A percentile compares a stretch with the other conserved stretches of the same genome.
Conservation (phyloP, 2,329 filamentous ascomycete genomes). For the Colletotrichum sp. region DNA sequence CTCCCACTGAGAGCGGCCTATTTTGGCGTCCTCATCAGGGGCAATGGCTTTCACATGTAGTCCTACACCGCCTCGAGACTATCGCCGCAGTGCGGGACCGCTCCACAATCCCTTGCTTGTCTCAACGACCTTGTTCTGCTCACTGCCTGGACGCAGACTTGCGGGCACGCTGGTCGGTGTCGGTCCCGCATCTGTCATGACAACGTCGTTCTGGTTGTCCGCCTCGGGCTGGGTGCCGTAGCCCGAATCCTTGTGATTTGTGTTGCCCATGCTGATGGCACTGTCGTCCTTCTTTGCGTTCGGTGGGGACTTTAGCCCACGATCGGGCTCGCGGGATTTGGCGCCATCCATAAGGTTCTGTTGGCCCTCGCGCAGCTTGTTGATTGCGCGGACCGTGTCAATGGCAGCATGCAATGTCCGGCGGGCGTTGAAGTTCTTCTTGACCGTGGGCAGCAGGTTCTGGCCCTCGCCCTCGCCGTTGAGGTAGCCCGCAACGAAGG, state of each 20-base stretch:
- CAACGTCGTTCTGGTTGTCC: slow-evolving; percentile 43
- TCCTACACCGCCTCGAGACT: not conserved
- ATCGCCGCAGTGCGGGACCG: slow-evolving; percentile 11
- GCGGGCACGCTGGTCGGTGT: slow-evolving; percentile 45
- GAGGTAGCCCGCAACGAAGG: slow-evolving; percentile 64
- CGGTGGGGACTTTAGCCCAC: slow-evolving; percentile 35
- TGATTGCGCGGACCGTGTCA: slow-evolving; percentile 73
- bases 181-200: slow-evolving; percentile 50
- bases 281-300: slow-evolving; percentile 47
- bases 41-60: not conserved
- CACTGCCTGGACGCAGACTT: slow-evolving; percentile 58
- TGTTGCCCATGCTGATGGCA: slow-evolving; percentile 42
- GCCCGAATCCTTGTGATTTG: slow-evolving; percentile 48
- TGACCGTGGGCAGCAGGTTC: slow-evolving; percentile 71
- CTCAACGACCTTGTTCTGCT: slow-evolving; percentile 63
- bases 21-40: not conserved
- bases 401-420: slow-evolving; percentile 73
- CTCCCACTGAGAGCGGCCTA: not conserved
- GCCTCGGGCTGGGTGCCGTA: slow-evolving; percentile 47
- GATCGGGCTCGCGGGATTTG: slow-evolving; percentile 53
- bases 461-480: slow-evolving; percentile 53
- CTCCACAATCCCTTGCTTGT: slow-evolving; percentile 69
- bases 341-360: slow-evolving; percentile 67
- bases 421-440: slow-evolving; percentile 77
- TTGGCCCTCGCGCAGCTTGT: slow-evolving; percentile 71